Evolutionary conservation across 257 asterid species (phyloP), one percentile per base, ranked within the genome.

Genomic region (Rhazya stricta): DNA sequence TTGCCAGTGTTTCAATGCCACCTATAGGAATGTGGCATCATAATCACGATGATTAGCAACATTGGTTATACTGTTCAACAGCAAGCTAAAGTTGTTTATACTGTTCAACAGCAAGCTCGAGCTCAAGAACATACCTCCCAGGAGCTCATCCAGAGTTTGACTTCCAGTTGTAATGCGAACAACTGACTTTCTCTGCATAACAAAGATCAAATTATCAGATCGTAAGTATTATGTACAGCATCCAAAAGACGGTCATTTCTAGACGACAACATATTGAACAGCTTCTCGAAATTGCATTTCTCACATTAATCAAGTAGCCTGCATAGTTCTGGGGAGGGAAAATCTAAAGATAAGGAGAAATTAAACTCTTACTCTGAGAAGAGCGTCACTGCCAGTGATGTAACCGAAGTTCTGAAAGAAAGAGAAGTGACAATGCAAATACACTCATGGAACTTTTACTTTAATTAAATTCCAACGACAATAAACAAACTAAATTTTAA

Each of bases 341-440:
- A 70, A 32, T 54, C 58, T 56, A 69, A 74, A 72, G 60, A 73
- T 63, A 77, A 67, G 76, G 56, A 53, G 63, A 73, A 46, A 32
- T 42, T 36, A 18, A 46, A 42, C 46, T 65, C 92, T 84, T 85
- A 92, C 99, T 82, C 82, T 92, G 85, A 95, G 87, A 78, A 95
- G 86, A 65, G 90, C 99, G 77, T 95, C 99, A 84, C 98, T 95
- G 62, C 99, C 99, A 84, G 97, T 89, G 66, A 95, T 95, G 79
- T 91, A 95, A 76, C 99, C 97, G 62, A 85, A 89, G 86, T 92
- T 95, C 99, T 95, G 86, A 25, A 65, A 50, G 56, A 56, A 63
- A 61, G 75, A 60, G 67, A 71, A 58, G 16, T 66, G 67, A 74
- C 30, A 53, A 70, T 68, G 21, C 71, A 16, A 37, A 11, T 69